Evolutionary conservation across 805 yeast genomes (phyloP).

Genomic region (Hanseniaspora hatyaiensis): DNA sequence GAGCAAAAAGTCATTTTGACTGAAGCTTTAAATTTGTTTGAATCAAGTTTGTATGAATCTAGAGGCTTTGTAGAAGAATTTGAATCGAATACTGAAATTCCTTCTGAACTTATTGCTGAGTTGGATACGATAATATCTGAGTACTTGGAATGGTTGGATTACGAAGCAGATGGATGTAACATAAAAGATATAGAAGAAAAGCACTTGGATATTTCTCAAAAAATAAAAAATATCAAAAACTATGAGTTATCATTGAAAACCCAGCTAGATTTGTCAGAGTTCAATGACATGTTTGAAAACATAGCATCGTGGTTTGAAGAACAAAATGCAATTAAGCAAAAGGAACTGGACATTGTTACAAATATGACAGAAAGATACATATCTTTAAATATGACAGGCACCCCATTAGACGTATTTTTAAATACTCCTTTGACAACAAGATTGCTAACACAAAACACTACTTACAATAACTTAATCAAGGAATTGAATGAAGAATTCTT

Average conservation of each 20-base stretch:
- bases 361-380: constrained; percentile 32
- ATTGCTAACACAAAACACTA: background rate
- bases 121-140: constrained; percentile 35
- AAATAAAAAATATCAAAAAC: constrained; percentile 29
- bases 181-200: constrained; percentile 32
- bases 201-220: constrained; percentile 22
- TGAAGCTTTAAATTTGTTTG: constrained; percentile 55
- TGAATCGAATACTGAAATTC: constrained; percentile 35
- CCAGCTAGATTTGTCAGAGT: constrained; percentile 38
- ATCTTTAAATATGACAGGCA: constrained; percentile 39
- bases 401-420: constrained; percentile 34
- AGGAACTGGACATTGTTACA: constrained; percentile 35
- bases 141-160: constrained; percentile 66
- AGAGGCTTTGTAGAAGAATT: constrained; percentile 49
- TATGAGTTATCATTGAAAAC: constrained; percentile 35
- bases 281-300: constrained; percentile 34
- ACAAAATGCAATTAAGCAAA: constrained; percentile 38
- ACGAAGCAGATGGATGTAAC: constrained; percentile 45
- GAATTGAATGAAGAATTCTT: background rate
- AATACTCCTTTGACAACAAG: constrained; percentile 29
- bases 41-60: constrained; percentile 57
- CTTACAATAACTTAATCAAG: background rate
- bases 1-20: constrained; percentile 42
- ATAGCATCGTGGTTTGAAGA: constrained; percentile 34
- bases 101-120: constrained; percentile 31